phyloP scores from a whole-genome alignment of 306 rosid species.

The Prunus fruticosa region DNA sequence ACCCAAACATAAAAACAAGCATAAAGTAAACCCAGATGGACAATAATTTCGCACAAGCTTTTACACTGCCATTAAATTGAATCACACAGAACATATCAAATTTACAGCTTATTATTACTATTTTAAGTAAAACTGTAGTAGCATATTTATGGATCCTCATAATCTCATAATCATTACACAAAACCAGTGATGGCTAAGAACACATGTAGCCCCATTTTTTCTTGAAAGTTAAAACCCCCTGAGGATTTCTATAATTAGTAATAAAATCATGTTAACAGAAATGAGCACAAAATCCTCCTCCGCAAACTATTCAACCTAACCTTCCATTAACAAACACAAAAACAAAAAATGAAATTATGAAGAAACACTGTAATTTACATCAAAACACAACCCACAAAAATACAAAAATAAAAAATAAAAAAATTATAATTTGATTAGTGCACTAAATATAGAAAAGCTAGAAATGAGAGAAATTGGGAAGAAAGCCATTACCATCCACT shows the following conservation, averaged over 20 bases:
- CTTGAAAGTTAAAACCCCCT: too few relatives aligned
- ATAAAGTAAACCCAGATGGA: too few relatives aligned
- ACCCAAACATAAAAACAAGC: too few relatives aligned
- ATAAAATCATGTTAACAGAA: neutral
- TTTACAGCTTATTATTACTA: neutral
- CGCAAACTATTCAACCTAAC: neutral
- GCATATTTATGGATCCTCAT: neutral
- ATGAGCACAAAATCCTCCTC: neutral
- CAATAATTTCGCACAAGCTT: too few relatives aligned
- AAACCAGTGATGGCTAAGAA: neutral
- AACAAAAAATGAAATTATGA: neutral
- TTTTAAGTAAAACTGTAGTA: neutral
- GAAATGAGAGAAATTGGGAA: neutral
- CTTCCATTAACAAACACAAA: neutral
- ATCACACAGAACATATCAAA: too few relatives aligned
- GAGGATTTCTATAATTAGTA: too few relatives aligned
- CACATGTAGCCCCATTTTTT: too few relatives aligned
- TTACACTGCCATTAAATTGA: too few relatives aligned
- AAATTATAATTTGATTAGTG: neutral
- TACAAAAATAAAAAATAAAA: too few relatives aligned
- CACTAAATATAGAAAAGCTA: neutral
- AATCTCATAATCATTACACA: neutral
- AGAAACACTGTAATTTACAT: too few relatives aligned
- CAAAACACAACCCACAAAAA: too few relatives aligned
- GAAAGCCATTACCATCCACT: conserved; percentile 35